Evolutionary conservation across 495 filamentous ascomycete genomes (phyloP), one percentile per base, ranked within the genome.

Genomic region (Aspergillus hancockii): DNA sequence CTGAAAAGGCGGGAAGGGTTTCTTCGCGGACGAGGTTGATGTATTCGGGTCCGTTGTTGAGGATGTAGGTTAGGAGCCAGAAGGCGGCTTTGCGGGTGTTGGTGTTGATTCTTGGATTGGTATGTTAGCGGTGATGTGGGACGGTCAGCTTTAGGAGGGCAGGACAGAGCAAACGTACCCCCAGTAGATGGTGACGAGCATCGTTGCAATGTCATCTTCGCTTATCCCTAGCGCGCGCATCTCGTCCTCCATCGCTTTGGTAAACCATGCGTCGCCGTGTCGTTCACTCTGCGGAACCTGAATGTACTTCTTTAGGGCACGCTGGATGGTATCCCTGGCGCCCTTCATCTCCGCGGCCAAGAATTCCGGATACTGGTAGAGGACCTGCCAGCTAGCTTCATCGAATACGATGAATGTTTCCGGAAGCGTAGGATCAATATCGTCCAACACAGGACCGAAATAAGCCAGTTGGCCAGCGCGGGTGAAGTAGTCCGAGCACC

Each of bases 31-130:
- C 3, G 23, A 50, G 25, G 23, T 50, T 31, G 10, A 50, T 30
- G 47, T 30, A 31, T 8, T 50, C 13, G 23, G 47, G 47, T 36
- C 32, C 32, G 47, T 50, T 50, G 23, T 30, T 30, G 47, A 50
- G 47, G 22, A 50, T 25, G 47, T 30, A 50, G 2, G 47, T 18
- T 14, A 50, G 47, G 2, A 50, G 47, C 47, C 47, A 50, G 47
- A 50, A 50, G 10, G 23, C 25, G 47, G 47, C 47, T 50, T 50
- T 50, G 14, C 47, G 47, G 25, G 47, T 50, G 47, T 31, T 50
- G 23, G 47, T 50, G 47, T 50, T 50, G 47, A 25, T 50, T 30
- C 47, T 50, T 36, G 25, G 25, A 28, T 4, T 0, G 12, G 7
- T 14, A 31, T 8, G 10, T 50, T 14, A 50, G 47, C 25, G 23